Conservation (phyloP, 345 rosid species). For the Geranium brycei region DNA sequence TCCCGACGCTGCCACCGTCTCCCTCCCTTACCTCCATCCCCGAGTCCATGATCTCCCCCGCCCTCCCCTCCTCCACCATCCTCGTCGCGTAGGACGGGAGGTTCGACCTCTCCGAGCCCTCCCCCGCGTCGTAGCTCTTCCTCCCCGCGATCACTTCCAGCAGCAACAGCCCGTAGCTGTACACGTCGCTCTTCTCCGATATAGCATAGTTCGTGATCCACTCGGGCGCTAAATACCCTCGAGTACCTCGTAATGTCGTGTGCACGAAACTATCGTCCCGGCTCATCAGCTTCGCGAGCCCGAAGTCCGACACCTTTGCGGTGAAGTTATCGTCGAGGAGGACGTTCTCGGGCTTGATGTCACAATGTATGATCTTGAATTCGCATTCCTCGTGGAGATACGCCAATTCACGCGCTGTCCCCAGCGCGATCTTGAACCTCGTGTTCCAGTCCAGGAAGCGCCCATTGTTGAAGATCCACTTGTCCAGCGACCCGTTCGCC, state of each 20-base stretch:
- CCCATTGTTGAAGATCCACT: slow-evolving; percentile 34
- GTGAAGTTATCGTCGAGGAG: slow-evolving; percentile 31
- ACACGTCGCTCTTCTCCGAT: slow-evolving; percentile 44
- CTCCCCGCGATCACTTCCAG: slow-evolving; percentile 49
- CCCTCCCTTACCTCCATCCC: slow-evolving; percentile 18
- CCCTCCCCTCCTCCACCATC: slow-evolving; percentile 33
- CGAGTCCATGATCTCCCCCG: slow-evolving; percentile 28
- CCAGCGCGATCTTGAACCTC: slow-evolving; percentile 29
- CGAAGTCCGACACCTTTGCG: slow-evolving; percentile 43
- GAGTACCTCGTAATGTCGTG: slow-evolving; percentile 39
- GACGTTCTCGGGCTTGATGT: slow-evolving; percentile 40
- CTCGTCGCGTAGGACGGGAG: slow-evolving; percentile 38
- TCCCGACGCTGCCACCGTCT: slow-evolving; percentile 15
- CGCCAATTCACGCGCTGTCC: slow-evolving; percentile 37
- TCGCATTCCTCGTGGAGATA: slow-evolving; percentile 45
- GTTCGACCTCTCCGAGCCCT: slow-evolving; percentile 23
- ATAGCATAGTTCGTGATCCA: slow-evolving; percentile 43
- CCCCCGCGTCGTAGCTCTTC: slow-evolving; percentile 22
- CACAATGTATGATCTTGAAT: slow-evolving; percentile 35
- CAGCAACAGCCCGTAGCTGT: slow-evolving; percentile 41
- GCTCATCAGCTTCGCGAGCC: slow-evolving; percentile 39
- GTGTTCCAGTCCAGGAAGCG: slow-evolving; percentile 27
- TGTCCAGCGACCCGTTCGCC: slow-evolving; percentile 36
- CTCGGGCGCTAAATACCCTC: slow-evolving; percentile 59
- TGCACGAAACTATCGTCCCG: slow-evolving; percentile 34